Conservation (phyloP, 768 basidiomycete genomes). For the Rhizopogon vinicolor region DNA sequence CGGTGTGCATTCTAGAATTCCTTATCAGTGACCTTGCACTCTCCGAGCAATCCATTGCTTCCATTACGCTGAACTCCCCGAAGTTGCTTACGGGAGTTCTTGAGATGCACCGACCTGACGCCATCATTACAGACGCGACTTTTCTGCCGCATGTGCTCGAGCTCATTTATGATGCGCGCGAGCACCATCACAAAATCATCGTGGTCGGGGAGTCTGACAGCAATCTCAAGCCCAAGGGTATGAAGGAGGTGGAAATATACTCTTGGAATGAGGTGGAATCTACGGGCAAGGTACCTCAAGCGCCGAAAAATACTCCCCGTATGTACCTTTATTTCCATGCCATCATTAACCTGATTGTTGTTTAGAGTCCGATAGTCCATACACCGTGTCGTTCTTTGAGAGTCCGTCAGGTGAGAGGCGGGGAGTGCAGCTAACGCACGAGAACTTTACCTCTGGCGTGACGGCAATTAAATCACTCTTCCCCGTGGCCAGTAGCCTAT, state of each 20-base stretch:
- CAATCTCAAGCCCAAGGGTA: conserved; percentile 41
- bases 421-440: conserved; percentile 69
- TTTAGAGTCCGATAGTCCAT: conserved; percentile 46
- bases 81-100: conserved; percentile 60
- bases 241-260: conserved; percentile 51
- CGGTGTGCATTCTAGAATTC: conserved; percentile 48
- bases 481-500: conserved; percentile 64
- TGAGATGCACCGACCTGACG: conserved; percentile 63
- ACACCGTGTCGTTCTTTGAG: conserved; percentile 64
- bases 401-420: conserved; percentile 47
- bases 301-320: conserved; percentile 49
- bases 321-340: conserved; percentile 18
- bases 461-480: conserved; percentile 72
- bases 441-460: conserved; percentile 88
- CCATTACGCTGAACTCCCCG: conserved; percentile 58
- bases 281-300: conserved; percentile 46
- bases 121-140: conserved; percentile 65
- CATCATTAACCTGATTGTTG: not conserved
- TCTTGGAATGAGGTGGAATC: conserved; percentile 70
- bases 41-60: conserved; percentile 61
- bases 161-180: conserved; percentile 57
- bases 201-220: conserved; percentile 63
- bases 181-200: conserved; percentile 55
- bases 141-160: conserved; percentile 71
- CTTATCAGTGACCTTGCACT: conserved; percentile 77